Evolutionary conservation across 2,329 filamentous ascomycete species (phyloP), one percentile per base, ranked within the genome.

Genomic region (Penicillium sp.): DNA sequence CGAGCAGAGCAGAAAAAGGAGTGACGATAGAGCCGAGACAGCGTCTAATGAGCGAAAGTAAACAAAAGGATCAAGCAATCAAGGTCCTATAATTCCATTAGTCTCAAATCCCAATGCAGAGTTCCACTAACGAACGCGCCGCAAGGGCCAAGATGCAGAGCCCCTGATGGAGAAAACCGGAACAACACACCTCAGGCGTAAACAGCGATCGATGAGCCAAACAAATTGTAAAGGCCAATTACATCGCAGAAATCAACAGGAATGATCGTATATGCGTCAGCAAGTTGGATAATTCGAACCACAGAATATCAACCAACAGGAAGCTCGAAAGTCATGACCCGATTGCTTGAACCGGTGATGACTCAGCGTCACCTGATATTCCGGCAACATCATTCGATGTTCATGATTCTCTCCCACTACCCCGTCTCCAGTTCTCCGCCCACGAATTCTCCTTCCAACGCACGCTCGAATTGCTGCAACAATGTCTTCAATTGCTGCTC

Each of bases 401-500:
- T 61, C 63, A 64, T 56, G 61, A 63, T 68, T 67, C 68, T 62
- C 62, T 62, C 66, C 56, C 67, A 66, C 65, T 57, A 62, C 56
- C 60, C 55, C 60, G 55, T 58, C 51, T 50, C 47, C 52, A 61
- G 46, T 55, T 57, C 57, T 63, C 57, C 50, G 57, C 46, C 46
- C 54, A 54, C 56, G 54, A 58, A 52, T 52, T 57, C 50, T 57
- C 47, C 38, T 56, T 58, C 50, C 56, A 46, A 55, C 47, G 41
- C 47, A 62, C 58, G 46, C 50, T 59, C 54, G 48, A 57, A 47
- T 49, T 34, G 53, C 55, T 58, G 60, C 57, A 66, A 68, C 54
- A 39, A 76, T 76, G 74, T 75, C 72, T 54, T 75, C 72, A 58
- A 74, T 76, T 63, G 69, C 73, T 65, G 68, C 74, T 55, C 65